Evolutionary conservation across 139 green algal genomes (phyloP).

Genomic region (Chlamydomonas applanata): DNA sequence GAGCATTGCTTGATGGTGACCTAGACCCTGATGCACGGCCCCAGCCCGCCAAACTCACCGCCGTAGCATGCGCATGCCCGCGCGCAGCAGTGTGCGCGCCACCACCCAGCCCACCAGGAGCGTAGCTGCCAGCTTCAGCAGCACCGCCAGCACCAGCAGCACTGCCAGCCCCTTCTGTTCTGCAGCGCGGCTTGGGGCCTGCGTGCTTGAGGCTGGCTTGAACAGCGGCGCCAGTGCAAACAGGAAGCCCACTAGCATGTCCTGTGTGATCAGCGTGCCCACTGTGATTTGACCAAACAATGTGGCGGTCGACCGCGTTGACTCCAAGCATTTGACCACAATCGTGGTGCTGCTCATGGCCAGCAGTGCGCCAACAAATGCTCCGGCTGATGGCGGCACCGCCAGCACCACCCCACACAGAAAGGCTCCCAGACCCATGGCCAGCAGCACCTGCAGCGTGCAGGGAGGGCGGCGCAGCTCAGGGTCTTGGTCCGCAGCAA

Average conservation of each 20-base stretch:
- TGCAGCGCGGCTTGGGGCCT: slow-evolving; percentile 9
- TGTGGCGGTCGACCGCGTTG: slow-evolving; percentile 28
- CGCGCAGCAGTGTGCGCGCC: slow-evolving; percentile 1
- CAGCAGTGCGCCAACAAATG: slow-evolving; percentile 91
- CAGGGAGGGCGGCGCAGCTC: too few relatives aligned
- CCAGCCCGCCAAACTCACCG: too few relatives aligned
- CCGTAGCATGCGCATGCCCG: slow-evolving; percentile 1
- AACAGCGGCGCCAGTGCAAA: slow-evolving; percentile 93
- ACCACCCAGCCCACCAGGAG: slow-evolving; percentile 23
- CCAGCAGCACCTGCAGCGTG: slow-evolving; percentile 4
- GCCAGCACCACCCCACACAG: not conserved
- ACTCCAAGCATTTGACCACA: slow-evolving; percentile 88
- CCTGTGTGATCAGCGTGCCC: slow-evolving; percentile 88
- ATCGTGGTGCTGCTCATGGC: slow-evolving; percentile 72
- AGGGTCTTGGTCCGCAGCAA: too few relatives aligned
- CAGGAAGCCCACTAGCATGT: slow-evolving; percentile 90
- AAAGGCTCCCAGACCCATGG: not conserved
- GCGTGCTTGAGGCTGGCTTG: not conserved
- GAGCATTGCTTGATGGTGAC: too few relatives aligned
- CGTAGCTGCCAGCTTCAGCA: slow-evolving; percentile 27
- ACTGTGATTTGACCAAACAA: slow-evolving; percentile 87
- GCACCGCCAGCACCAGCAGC: slow-evolving; percentile 33
- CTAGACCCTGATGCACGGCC: too few relatives aligned
- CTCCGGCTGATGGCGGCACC: slow-evolving; percentile 52
- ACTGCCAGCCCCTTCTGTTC: slow-evolving; percentile 25